Evolutionary conservation across 1,139 yeast species (phyloP), one percentile per base, ranked within the genome.

Genomic region (Diutina sp.): DNA sequence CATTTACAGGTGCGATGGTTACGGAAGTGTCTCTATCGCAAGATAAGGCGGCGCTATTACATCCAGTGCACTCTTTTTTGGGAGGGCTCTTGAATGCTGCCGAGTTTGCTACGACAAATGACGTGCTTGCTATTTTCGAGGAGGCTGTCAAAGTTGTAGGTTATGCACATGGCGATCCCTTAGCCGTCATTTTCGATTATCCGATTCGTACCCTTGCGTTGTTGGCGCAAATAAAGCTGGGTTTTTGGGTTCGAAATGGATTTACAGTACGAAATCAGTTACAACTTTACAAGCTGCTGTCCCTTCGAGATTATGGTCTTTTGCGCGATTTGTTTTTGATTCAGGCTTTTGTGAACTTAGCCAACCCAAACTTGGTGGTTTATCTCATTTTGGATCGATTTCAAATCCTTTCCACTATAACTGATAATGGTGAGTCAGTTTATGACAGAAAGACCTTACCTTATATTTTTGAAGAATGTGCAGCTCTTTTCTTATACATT

Each of bases 231-330:
- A 79, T 81, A 2, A 80, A 80, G 60, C 73, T 81, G 0, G 85
- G 85, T 0, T 74, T 76, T 57, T 81, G 85, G 85, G 85, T 81
- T 0, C 71, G 86, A 62, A 82, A 82, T 67, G 77, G 80, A 0
- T 79, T 82, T 60, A 85, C 93, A 52, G 83, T 90, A 12, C 77
- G 87, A 56, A 84, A 85, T 44, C 98, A 93, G 65, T 77, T 87
- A 61, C 86, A 84, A 62, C 83, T 90, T 60, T 93, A 93, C 67
- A 80, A 88, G 51, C 86, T 82, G 59, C 80, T 90, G n/a, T 88
- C 90, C 7, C 77, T 91, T 55, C 74, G 98, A 57, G 98, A 93
- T 61, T 81, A 83, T 60, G 95, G 97, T 0, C 90, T 79, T 65
- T 74, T 83, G 64, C 78, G 95, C 61, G 97, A 91, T 63, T 68